phyloP scores from a whole-genome alignment of 805 yeast genomes.

The Candida ascalaphidarum region DNA sequence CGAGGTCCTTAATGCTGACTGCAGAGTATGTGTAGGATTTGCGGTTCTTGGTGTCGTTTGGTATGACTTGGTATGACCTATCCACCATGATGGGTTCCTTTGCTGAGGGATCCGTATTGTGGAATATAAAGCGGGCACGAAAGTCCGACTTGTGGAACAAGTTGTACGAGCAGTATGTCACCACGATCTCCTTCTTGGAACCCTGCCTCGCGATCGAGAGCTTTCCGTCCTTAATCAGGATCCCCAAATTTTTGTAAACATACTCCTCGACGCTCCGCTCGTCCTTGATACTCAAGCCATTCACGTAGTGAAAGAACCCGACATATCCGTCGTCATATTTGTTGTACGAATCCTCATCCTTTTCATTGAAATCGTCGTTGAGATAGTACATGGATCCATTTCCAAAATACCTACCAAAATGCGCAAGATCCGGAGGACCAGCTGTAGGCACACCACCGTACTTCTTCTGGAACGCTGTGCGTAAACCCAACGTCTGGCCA shows the following conservation, averaged over 20 bases:
- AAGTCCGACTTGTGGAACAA: slow-evolving; percentile 67
- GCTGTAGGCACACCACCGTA: slow-evolving; percentile 5
- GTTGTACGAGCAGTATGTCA: slow-evolving; percentile 65
- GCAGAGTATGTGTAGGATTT: slow-evolving; percentile 9
- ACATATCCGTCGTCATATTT: slow-evolving; percentile 30
- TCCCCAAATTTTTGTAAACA: too few relatives aligned
- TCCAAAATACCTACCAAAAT: slow-evolving; percentile 28
- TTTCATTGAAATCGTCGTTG: slow-evolving; percentile 16
- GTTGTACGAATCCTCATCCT: slow-evolving; percentile 1
- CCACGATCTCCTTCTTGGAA: slow-evolving; percentile 21
- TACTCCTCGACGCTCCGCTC: slow-evolving; percentile 19
- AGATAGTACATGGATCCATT: slow-evolving; percentile 16
- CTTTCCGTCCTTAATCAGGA: too few relatives aligned
- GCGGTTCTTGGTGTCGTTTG: slow-evolving; percentile 6
- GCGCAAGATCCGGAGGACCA: slow-evolving; percentile 33
- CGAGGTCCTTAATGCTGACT: slow-evolving; percentile 9
- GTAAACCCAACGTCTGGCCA: slow-evolving; percentile 19
- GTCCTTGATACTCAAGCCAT: slow-evolving; percentile 19
- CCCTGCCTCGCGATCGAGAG: too few relatives aligned
- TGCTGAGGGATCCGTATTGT: slow-evolving; percentile 3
- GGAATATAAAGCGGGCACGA: slow-evolving; percentile 48
- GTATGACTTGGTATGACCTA: slow-evolving; percentile 19
- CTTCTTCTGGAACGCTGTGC: slow-evolving; percentile 12
- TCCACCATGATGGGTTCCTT: slow-evolving; percentile 22
- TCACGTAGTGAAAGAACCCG: slow-evolving; percentile 30